phyloP scores from a whole-genome alignment of 495 filamentous ascomycete genomes.

The Penicillium verhagenii region DNA sequence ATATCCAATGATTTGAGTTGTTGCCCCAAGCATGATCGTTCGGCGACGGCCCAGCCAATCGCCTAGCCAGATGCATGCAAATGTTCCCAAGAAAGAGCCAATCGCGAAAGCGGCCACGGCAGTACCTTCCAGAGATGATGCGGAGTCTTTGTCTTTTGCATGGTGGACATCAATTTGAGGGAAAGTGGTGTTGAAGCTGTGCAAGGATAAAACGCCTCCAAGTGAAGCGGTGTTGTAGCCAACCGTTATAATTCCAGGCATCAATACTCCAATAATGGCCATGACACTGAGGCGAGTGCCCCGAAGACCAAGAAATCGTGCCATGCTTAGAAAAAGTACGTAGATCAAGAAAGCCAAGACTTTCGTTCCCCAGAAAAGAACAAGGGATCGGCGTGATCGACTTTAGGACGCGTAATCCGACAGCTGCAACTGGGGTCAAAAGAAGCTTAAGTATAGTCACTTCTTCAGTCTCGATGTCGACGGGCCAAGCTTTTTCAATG shows the following conservation, averaged over 20 bases:
- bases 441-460: constrained; percentile 1
- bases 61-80: constrained; percentile 52
- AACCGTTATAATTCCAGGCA: constrained; percentile 24
- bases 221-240: constrained; percentile 26
- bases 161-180: constrained; percentile 19
- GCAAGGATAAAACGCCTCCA: constrained; percentile 22
- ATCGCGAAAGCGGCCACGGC: constrained; percentile 60
- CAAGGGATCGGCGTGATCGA: constrained; percentile 19
- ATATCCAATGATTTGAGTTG: constrained; percentile 55
- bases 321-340: constrained; percentile 8
- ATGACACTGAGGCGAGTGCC: constrained; percentile 27
- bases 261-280: constrained; percentile 25
- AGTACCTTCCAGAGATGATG: constrained; percentile 26
- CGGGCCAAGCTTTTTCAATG: not conserved
- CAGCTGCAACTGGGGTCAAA: constrained; percentile 3
- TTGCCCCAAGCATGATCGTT: constrained; percentile 50
- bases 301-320: constrained; percentile 25
- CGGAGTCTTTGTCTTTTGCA: constrained; percentile 9
- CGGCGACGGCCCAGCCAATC: constrained; percentile 57
- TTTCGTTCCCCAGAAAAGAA: constrained; percentile 9
- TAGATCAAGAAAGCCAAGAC: constrained; percentile 5
- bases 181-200: constrained; percentile 20
- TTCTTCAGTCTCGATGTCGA: not conserved
- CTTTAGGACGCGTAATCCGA: constrained; percentile 5
- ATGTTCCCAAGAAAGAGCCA: constrained; percentile 56